Evolutionary conservation across 2,329 filamentous ascomycete species (phyloP), one percentile per base, ranked within the genome.

Genomic region (Beauveria sp.): DNA sequence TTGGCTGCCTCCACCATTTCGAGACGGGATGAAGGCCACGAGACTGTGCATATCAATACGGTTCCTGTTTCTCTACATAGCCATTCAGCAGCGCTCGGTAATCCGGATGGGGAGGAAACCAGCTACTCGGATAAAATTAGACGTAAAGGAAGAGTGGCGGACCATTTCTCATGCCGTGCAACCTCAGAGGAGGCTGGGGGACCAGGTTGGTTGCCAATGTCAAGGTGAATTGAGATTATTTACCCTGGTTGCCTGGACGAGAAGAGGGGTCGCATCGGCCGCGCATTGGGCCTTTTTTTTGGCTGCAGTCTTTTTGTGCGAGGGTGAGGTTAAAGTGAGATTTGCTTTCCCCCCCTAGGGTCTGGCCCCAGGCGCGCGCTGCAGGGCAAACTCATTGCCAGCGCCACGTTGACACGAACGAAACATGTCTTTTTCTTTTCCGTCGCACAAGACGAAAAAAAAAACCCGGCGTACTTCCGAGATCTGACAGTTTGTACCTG

Each of bases 251-350:
- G 14, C 38, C 22, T 54, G 24, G 53, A 4, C 12, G 8, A 34
- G n/a, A 49, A 18, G 50, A 52, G 31, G 50, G 31, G 50, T 38
- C 34, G 34, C 34, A 38, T 38, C 12, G 14, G 12, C 34, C 34
- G 34, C 34, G 34, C 12, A 20, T 43, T 43, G 42, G 9, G 8
- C 40, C 18, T 18, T 10, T 10, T 54, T 16, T 10, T 54, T 16
- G 2, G 31, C 45, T 42, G 31, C 34, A 58, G 45, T 16, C 16
- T 20, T 43, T 31, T 43, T 50, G 55, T 58, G 34, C 45, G 22
- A 58, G 45, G 45, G 55, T 58, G 46, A 58, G 46, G 31, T 16
- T 34, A 42, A 50, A 40, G 55, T 58, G 55, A 58, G 45, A 49
- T 26, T 16, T 26, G 24, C 38, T 43, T 22, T 16, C 3, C 34